A percentile compares a stretch with the other conserved stretches of the same genome.
These are phyloP conservation scores for Fonsecaea multimorphosa DNA, from an alignment of 2,329 filamentous ascomycete genomes.

Conservation along the genomic window DNA sequence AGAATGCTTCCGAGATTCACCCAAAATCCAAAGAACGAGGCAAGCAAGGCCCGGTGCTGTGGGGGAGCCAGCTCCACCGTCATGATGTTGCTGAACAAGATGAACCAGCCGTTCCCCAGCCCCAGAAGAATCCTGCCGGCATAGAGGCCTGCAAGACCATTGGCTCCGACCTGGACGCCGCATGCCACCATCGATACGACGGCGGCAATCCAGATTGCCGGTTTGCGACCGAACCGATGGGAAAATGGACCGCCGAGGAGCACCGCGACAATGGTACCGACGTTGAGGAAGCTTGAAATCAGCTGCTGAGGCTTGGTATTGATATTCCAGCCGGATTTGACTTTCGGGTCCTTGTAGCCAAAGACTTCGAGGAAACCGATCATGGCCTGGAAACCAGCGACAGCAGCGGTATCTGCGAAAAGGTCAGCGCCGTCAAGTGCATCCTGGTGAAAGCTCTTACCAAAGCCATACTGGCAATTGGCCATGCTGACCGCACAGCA, in stretches of 20 bases:
- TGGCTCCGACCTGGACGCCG: conserved; percentile 54
- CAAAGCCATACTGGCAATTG: conserved; percentile 61
- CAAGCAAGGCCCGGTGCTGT: conserved; percentile 56
- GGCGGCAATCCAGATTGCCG: conserved; percentile 57
- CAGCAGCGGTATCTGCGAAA: conserved; percentile 18
- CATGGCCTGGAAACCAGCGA: conserved; percentile 54
- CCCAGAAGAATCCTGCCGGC: conserved; percentile 55
- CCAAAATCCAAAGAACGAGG: conserved; percentile 57
- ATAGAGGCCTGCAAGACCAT: conserved; percentile 51
- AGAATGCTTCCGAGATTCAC: conserved; percentile 58
- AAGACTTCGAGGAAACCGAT: conserved; percentile 60
- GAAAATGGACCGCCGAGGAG: conserved; percentile 56
- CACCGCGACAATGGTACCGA: conserved; percentile 59
- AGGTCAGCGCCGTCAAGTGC: neutral
- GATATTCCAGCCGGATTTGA: conserved; percentile 39
- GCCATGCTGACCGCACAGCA: conserved; percentile 56
- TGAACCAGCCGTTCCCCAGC: conserved; percentile 53
- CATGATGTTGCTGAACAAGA: conserved; percentile 57
- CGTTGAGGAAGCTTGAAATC: conserved; percentile 58
- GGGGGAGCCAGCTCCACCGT: conserved; percentile 57
- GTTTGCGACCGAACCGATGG: conserved; percentile 54
- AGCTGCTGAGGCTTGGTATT: conserved; percentile 58
- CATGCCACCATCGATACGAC: conserved; percentile 53
- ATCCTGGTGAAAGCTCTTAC: conserved; percentile 50
- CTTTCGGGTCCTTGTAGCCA: conserved; percentile 52